Conservation (phyloP, 768 basidiomycete genomes). For the Lactarius akahatsu region DNA sequence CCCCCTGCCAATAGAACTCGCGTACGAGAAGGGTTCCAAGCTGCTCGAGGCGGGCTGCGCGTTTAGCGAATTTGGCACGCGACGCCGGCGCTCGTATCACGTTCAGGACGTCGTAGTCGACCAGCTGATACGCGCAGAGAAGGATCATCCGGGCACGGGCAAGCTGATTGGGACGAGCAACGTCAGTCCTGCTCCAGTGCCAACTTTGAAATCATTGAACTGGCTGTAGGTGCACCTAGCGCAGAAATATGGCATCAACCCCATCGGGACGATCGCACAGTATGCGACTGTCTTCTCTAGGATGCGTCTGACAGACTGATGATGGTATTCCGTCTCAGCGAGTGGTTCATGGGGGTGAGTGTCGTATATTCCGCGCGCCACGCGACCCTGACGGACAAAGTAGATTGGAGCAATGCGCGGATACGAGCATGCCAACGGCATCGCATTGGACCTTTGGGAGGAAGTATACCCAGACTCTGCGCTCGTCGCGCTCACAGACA, state of each 20-base stretch:
- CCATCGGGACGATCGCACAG: constrained; percentile 87
- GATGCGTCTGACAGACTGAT: constrained; percentile 1
- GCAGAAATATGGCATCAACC: constrained; percentile 59
- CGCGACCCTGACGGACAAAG: neutral
- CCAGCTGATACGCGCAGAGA: constrained; percentile 63
- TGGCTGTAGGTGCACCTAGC: constrained; percentile 76
- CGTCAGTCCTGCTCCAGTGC: constrained; percentile 45
- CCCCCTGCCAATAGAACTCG: constrained; percentile 49
- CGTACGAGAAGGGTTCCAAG: constrained; percentile 66
- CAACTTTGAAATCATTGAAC: neutral
- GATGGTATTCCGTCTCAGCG: constrained; percentile 45
- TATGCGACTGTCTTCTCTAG: constrained; percentile 40
- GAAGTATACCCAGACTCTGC: constrained; percentile 56
- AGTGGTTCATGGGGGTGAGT: constrained; percentile 89
- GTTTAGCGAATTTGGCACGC: constrained; percentile 87
- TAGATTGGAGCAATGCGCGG: constrained; percentile 83
- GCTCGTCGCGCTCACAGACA: constrained; percentile 88
- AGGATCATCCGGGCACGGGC: constrained; percentile 50
- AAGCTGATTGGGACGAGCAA: constrained; percentile 85
- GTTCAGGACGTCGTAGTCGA: constrained; percentile 77
- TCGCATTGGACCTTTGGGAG: constrained; percentile 87
- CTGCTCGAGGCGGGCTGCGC: constrained; percentile 63
- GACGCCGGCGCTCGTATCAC: constrained; percentile 70
- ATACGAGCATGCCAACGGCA: constrained; percentile 71
- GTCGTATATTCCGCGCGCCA: neutral